These are phyloP conservation scores for Spergularia marina DNA, from an alignment of 148 eudicot genomes.

Conservation along the genomic window DNA sequence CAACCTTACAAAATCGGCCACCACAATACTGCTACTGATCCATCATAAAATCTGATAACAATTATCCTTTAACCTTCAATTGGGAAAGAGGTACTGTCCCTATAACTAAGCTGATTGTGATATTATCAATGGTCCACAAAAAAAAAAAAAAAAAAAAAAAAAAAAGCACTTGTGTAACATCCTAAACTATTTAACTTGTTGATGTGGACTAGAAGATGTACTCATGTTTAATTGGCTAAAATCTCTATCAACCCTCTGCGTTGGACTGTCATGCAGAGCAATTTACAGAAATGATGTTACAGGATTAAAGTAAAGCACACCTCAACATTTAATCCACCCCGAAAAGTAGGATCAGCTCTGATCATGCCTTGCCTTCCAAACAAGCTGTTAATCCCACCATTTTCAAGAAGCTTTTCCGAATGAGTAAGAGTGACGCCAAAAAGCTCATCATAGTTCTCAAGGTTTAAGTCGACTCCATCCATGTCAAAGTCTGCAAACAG, in stretches of 20 bases:
- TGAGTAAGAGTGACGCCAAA: constrained; percentile 40
- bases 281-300: not conserved
- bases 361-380: constrained; percentile 27
- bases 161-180: not conserved
- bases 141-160: no score
- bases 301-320: constrained; percentile 26
- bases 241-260: not conserved
- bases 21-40: not conserved
- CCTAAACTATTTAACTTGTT: not conserved
- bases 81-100: not conserved
- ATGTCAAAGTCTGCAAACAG: constrained; percentile 38
- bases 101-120: not conserved
- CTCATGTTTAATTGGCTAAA: not conserved
- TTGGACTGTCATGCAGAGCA: not conserved
- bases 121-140: not conserved
- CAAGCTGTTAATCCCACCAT: constrained; percentile 47
- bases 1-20: not conserved
- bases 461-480: constrained; percentile 41
- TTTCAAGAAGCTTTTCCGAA: constrained; percentile 42
- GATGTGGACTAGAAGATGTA: not conserved
- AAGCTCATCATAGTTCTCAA: constrained; percentile 50
- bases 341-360: constrained; percentile 31
- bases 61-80: not conserved
- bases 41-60: not conserved
- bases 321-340: constrained; percentile 33